These are phyloP conservation scores for Trichosporon asahii DNA, from an alignment of 1,284 basidiomycete species.

Conservation along the genomic window DNA sequence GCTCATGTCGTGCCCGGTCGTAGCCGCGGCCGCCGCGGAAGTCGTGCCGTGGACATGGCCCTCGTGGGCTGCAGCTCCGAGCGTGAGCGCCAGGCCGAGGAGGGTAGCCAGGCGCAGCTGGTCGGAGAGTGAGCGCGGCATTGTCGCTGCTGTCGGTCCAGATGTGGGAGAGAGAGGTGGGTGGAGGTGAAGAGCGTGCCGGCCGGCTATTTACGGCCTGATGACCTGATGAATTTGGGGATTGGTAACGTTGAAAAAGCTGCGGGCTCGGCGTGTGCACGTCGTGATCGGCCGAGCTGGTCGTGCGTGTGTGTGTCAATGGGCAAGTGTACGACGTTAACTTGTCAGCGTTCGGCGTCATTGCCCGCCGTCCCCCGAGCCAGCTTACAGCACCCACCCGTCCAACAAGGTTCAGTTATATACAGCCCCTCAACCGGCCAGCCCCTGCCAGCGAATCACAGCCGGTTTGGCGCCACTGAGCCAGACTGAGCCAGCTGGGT, in stretches of 20 bases:
- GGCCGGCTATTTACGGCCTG: not conserved
- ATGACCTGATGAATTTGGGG: too few species aligned
- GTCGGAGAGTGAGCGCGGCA: not conserved
- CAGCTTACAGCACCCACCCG: not conserved
- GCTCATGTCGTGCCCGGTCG: not conserved
- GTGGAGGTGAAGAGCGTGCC: not conserved
- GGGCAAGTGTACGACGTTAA: not conserved
- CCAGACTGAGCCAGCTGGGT: not conserved
- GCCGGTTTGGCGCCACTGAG: not conserved
- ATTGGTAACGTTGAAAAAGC: not conserved
- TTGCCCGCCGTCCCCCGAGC: not conserved
- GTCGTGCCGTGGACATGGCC: slow-evolving; percentile 27
- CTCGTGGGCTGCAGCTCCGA: slow-evolving; percentile 57
- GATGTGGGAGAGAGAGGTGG: too few species aligned
- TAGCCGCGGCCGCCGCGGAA: not conserved
- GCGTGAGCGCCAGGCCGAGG: slow-evolving; percentile 52
- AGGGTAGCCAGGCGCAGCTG: not conserved
- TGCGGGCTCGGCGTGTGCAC: not conserved
- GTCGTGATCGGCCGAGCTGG: too few species aligned
- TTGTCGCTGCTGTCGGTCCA: not conserved
- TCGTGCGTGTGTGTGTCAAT: not conserved
- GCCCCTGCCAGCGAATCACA: not conserved
- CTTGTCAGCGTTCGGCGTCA: not conserved
- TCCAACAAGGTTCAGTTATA: not conserved
- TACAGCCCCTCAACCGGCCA: too few species aligned